Evolutionary conservation across 805 yeast species (phyloP), one percentile per base, ranked within the genome.

Genomic region (Saccharomycopsis babjevae): DNA sequence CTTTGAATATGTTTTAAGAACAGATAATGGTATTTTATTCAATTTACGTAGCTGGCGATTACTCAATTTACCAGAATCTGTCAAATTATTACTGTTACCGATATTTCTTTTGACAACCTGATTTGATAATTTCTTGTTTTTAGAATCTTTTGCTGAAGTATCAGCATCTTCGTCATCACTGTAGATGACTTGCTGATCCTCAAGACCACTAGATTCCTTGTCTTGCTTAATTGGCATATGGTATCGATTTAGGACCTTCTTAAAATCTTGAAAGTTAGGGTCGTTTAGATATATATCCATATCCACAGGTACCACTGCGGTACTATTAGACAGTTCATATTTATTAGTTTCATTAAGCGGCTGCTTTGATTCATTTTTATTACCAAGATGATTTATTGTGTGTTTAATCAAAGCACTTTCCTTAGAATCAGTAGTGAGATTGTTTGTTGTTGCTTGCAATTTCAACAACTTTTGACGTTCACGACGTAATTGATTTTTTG

Each of bases 11-110:
- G 87, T 77, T 69, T 92, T 93, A 58, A 93, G 74, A 8, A 77
- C 75, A 0, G 92, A 83, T 16, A 93, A 71, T 1, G 94, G 80
- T 0, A 89, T 80, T 66, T 85, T 84, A 57, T 79, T 76, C 55
- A 72, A 68, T 63, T 77, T 77, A 52, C 83, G 76, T 30, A 77
- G 73, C 68, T 86, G 84, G 59, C 82, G 77, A 61, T 78, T 82
- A 16, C 83, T 74, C 3, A 79, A 38, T 15, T 50, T 52, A 1
- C 30, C 46, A 16, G 15, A 13, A n/a, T 25, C 28, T 13, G 16
- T 32, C n/a, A 11, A 16, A 18, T 30, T 52, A n/a, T 39, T 40
- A 7, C 25, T 16, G 2, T n/a, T 30, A n/a, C 16, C 32, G 6
- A 32, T 18, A 11, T 20, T 46, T 46, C 52, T 46, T 13, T 20